Conservation (phyloP, 805 yeast species). For the Candida yuanshanica region DNA sequence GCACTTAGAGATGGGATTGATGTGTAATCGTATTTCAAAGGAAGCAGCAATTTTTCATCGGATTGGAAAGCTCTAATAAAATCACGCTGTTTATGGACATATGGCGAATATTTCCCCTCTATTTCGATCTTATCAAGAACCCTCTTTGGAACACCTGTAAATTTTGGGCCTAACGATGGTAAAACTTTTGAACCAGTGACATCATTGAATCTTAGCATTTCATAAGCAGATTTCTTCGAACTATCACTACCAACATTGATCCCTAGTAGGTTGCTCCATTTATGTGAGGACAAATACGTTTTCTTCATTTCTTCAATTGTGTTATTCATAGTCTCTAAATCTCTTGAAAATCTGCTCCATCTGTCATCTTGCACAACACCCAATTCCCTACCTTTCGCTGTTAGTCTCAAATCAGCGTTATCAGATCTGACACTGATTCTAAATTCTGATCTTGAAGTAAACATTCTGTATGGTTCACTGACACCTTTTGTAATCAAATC, state of each 20-base stretch:
- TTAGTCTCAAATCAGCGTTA: constrained; percentile 85
- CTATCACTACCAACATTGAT: constrained; percentile 49
- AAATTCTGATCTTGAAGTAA: constrained; percentile 92
- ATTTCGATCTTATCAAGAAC: constrained; percentile 59
- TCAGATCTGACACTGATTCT: constrained; percentile 87
- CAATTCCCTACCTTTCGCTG: constrained; percentile 54
- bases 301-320: constrained; percentile 41
- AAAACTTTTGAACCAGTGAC: constrained; percentile 16
- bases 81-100: constrained; percentile 64
- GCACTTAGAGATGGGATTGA: constrained; percentile 58
- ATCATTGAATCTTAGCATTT: constrained; percentile 55
- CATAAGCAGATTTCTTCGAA: constrained; percentile 59
- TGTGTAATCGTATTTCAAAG: constrained; percentile 58
- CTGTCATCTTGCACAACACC: constrained; percentile 67
- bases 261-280: constrained; percentile 54
- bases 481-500: constrained; percentile 95
- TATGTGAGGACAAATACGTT: constrained; percentile 44
- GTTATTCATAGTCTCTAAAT: constrained; percentile 37
- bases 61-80: constrained; percentile 73
- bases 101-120: constrained; percentile 81
- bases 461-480: constrained; percentile 96
- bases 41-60: constrained; percentile 75
- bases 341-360: constrained; percentile 41
- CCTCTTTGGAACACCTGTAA: constrained; percentile 33
- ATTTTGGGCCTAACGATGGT: constrained; percentile 18